A percentile compares a stretch with the other conserved stretches of the same genome.
Evolutionary conservation across 2,329 filamentous ascomycete genomes (phyloP).

Genomic region (Pseudogymnoascus sp.): DNA sequence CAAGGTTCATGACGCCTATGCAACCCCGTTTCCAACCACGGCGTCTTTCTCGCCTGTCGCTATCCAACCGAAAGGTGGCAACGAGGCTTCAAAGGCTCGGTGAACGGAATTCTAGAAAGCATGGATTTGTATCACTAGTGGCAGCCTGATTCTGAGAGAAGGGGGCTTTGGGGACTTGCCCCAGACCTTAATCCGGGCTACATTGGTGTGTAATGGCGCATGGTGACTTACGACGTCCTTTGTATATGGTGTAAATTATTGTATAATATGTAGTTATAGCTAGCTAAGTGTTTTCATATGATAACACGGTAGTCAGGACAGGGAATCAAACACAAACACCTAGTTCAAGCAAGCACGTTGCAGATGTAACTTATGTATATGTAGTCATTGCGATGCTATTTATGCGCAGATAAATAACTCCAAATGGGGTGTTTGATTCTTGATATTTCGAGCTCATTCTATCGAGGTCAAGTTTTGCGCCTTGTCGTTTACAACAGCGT

Average conservation of each 20-base stretch:
- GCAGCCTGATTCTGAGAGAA: background rate
- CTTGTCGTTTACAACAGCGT: no score
- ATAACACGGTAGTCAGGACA: no score
- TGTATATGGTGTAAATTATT: conserved; percentile 6
- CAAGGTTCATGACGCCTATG: background rate
- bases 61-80: background rate
- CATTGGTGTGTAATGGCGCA: background rate
- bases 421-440: no score
- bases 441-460: no score
- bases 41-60: background rate
- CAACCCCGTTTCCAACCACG: background rate
- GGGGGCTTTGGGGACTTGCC: background rate
- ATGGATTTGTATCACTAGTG: background rate
- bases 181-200: background rate
- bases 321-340: no score
- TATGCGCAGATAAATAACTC: no score
- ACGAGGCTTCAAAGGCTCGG: background rate
- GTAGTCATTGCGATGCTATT: no score
- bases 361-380: no score
- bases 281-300: background rate
- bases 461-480: no score
- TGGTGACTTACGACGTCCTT: background rate
- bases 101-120: background rate
- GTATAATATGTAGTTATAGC: conserved; percentile 4
- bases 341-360: no score